Percentiles rank a stretch among this genome's conserved stretches.
phyloP scores from a whole-genome alignment of 1,284 basidiomycete genomes.

The Trichosporon faecale region DNA sequence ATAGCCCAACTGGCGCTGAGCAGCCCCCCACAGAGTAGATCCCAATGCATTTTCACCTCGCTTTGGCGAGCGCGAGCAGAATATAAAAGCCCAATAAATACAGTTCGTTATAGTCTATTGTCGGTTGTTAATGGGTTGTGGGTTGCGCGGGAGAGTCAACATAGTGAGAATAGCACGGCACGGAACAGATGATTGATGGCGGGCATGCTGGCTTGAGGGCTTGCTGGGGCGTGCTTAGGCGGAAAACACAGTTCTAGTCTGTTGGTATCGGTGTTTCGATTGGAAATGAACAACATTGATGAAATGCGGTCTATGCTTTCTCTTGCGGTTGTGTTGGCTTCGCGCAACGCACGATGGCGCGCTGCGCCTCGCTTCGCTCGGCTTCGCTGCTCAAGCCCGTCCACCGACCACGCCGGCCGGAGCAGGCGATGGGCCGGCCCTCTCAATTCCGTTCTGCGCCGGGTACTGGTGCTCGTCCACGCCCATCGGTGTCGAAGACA shows the following conservation, averaged over 20 bases:
- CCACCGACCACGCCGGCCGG: background rate
- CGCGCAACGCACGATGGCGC: background rate
- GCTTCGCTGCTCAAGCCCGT: background rate
- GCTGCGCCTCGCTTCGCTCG: background rate
- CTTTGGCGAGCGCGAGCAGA: background rate
- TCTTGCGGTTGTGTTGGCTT: background rate
- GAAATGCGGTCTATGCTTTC: background rate
- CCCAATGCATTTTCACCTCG: background rate
- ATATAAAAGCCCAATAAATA: slow-evolving; percentile 5
- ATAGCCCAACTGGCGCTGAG: no score
- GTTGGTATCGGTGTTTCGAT: background rate
- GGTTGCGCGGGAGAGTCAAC: no score
- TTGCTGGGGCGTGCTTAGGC: no score
- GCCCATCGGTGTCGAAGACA: slow-evolving; percentile 10
- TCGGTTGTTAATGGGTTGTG: background rate
- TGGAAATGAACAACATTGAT: background rate
- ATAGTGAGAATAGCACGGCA: background rate
- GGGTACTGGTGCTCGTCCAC: slow-evolving; percentile 9
- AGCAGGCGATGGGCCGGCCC: background rate
- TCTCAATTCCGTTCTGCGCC: background rate
- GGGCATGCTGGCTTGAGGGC: no score
- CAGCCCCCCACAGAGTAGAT: background rate
- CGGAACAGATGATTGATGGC: background rate
- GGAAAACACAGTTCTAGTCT: no score
- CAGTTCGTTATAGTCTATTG: slow-evolving; percentile 2